Conservation (phyloP, 2,329 filamentous ascomycete genomes). For the Alternaria postmessia region DNA sequence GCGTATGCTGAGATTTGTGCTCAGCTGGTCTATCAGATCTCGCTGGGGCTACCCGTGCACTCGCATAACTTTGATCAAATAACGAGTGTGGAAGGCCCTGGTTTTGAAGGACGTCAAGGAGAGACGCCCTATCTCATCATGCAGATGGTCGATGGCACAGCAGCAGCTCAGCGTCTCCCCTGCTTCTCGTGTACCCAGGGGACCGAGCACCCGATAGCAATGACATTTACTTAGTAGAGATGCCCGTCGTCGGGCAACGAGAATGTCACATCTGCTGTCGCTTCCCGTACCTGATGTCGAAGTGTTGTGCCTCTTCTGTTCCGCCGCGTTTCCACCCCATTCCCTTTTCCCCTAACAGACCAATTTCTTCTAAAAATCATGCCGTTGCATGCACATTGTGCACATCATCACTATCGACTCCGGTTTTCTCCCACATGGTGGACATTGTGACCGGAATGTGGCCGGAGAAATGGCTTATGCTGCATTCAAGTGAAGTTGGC, state of each 20-base stretch:
- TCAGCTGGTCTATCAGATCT: background rate
- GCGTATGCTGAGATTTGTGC: slow-evolving; percentile 18
- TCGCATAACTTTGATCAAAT: background rate
- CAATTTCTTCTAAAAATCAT: slow-evolving; percentile 14
- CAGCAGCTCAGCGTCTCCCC: slow-evolving; percentile 6
- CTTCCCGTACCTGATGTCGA: slow-evolving; percentile 26
- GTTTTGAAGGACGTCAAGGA: background rate
- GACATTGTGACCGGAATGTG: slow-evolving; percentile 14
- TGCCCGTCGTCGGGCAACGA: background rate
- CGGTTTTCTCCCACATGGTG: slow-evolving; percentile 24
- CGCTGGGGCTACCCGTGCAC: background rate
- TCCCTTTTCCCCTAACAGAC: slow-evolving; percentile 23
- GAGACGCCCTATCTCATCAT: background rate
- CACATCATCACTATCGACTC: slow-evolving; percentile 37
- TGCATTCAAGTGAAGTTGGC: slow-evolving; percentile 14
- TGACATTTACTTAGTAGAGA: background rate
- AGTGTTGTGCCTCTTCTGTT: slow-evolving; percentile 27
- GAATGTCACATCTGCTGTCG: background rate
- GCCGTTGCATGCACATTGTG: slow-evolving; percentile 21
- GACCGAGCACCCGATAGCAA: slow-evolving; percentile 1
- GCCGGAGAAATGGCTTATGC: slow-evolving; percentile 22
- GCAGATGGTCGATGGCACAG: slow-evolving; percentile 5
- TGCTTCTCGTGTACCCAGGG: slow-evolving; percentile 6
- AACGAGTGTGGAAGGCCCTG: background rate
- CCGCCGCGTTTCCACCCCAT: slow-evolving; percentile 18